phyloP scores from a whole-genome alignment of 768 basidiomycete species.

The Tricholoma sp. region DNA sequence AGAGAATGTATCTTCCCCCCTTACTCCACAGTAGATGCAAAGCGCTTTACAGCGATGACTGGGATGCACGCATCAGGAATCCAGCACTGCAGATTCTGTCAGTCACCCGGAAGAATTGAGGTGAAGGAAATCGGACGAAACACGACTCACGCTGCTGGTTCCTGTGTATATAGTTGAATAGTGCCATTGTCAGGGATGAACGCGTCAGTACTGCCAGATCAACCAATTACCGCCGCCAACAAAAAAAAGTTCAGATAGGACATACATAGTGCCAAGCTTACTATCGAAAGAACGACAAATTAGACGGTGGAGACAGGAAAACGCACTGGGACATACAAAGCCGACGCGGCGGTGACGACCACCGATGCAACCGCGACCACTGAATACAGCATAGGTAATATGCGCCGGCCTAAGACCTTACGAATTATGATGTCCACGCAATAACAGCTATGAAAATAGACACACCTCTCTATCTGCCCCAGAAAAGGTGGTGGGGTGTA shows the following conservation, averaged over 20 bases:
- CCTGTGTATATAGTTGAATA: constrained; percentile 5
- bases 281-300: neutral
- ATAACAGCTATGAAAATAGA: too few relatives aligned
- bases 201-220: constrained; percentile 7
- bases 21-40: too few relatives aligned
- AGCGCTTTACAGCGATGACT: too few relatives aligned
- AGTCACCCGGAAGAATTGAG: neutral
- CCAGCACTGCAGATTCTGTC: neutral
- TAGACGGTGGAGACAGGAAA: neutral
- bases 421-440: too few relatives aligned
- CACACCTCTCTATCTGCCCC: too few relatives aligned
- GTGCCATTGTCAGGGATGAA: constrained; percentile 8
- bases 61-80: neutral
- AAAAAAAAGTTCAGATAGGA: neutral
- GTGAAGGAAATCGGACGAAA: neutral
- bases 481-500: too few relatives aligned
- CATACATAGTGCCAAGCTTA: neutral
- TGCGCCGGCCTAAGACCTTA: too few relatives aligned
- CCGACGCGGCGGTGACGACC: constrained; percentile 7
- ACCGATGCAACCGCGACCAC: neutral
- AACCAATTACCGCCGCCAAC: neutral
- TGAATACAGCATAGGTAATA: neutral
- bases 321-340: constrained; percentile 2
- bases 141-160: constrained; percentile 8
- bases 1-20: too few relatives aligned